A percentile compares a stretch with the other conserved stretches of the same genome.
phyloP scores from a whole-genome alignment of 108 stramenopile species.

The Epithemia pelagica region DNA sequence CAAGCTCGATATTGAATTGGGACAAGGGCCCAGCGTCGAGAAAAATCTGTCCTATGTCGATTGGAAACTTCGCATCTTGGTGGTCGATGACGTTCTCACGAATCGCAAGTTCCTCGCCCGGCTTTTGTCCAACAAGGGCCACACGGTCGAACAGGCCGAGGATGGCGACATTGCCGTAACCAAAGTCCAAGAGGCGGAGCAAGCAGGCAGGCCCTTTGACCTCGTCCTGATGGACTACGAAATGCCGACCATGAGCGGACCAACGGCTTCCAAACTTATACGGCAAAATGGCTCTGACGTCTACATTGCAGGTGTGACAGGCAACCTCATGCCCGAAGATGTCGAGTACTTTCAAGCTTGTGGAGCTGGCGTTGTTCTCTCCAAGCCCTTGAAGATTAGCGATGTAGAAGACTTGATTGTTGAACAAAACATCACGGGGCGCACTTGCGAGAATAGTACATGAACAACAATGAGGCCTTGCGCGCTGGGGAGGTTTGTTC shows the following conservation, averaged over 20 bases:
- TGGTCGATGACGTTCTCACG: slow-evolving; percentile 15
- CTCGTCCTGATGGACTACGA: slow-evolving; percentile 11
- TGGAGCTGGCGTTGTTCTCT: slow-evolving; percentile 22
- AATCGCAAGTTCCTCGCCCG: slow-evolving; percentile 25
- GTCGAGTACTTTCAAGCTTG: slow-evolving; percentile 12
- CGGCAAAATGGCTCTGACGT: slow-evolving; percentile 18
- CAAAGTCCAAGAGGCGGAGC: slow-evolving; percentile 11
- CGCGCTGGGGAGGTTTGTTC: too few relatives aligned
- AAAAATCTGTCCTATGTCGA: too few relatives aligned
- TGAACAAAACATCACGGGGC: slow-evolving; percentile 6
- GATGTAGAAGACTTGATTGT: slow-evolving; percentile 17
- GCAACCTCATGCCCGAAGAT: slow-evolving; percentile 25
- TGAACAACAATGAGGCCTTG: too few relatives aligned
- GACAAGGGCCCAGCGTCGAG: not conserved
- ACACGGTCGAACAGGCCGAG: slow-evolving; percentile 12
- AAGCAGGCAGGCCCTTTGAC: not conserved
- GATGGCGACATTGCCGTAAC: slow-evolving; percentile 21
- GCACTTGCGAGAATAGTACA: too few relatives aligned
- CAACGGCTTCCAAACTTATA: slow-evolving; percentile 18
- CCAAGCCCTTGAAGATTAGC: slow-evolving; percentile 18
- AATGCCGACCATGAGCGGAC: too few relatives aligned
- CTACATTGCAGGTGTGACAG: slow-evolving; percentile 23
- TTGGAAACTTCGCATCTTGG: slow-evolving; percentile 3
- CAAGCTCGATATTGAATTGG: not conserved
- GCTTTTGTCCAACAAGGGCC: slow-evolving; percentile 11